Conservation (phyloP, 73 alveolate species). For the Blepharisma japonicum region DNA sequence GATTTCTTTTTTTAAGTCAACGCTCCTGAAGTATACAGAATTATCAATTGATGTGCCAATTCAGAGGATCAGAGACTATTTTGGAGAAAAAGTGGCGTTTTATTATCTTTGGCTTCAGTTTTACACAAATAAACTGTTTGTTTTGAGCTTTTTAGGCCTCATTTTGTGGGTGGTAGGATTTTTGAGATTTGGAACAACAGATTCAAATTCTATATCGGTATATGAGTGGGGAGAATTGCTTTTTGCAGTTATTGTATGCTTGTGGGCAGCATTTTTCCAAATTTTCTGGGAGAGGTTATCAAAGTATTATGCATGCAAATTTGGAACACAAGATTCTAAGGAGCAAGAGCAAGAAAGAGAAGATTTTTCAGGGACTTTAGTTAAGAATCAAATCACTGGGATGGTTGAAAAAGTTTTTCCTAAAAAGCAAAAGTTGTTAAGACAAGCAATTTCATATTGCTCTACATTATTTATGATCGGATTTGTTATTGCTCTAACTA, state of each 20-base stretch:
- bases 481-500: slow-evolving; percentile 27
- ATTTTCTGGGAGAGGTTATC: slow-evolving; percentile 32
- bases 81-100: slow-evolving; percentile 25
- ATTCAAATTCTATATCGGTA: no score
- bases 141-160: slow-evolving; percentile 30
- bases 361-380: slow-evolving; percentile 20
- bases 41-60: background rate
- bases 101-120: slow-evolving; percentile 29
- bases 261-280: slow-evolving; percentile 34
- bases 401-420: slow-evolving; percentile 31
- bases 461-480: slow-evolving; percentile 33
- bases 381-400: slow-evolving; percentile 33
- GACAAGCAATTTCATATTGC: background rate
- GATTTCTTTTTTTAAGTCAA: background rate
- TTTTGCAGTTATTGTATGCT: background rate
- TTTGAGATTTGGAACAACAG: slow-evolving; percentile 8
- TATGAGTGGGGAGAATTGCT: no score
- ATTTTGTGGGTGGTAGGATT: background rate
- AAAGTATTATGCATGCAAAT: background rate
- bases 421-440: background rate
- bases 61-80: slow-evolving; percentile 1
- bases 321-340: slow-evolving; percentile 28
- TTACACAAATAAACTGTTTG: slow-evolving; percentile 13
- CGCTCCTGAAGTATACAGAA: background rate
- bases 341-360: slow-evolving; percentile 36